These are phyloP conservation scores for Paracoccidioides lutzii DNA, from an alignment of 2,329 filamentous ascomycete genomes.

Conservation along the genomic window DNA sequence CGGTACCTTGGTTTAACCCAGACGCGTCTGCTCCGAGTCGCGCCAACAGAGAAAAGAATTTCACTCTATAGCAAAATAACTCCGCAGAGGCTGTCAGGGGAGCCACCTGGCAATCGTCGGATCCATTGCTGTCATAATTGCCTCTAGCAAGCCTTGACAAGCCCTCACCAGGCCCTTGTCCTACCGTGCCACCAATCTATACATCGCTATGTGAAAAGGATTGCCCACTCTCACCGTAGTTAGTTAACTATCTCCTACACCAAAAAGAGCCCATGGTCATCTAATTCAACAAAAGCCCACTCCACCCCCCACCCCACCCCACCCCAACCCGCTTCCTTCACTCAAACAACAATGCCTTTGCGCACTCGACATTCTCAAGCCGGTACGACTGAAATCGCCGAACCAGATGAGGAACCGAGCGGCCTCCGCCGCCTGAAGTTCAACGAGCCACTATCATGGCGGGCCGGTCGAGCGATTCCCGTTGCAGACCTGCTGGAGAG, in stretches of 20 bases:
- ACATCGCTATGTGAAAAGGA: background rate
- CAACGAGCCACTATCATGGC: constrained; percentile 78
- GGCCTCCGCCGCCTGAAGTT: constrained; percentile 50
- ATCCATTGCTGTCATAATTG: background rate
- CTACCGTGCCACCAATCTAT: background rate
- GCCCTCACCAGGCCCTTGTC: background rate
- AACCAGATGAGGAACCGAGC: constrained; percentile 19
- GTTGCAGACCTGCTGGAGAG: constrained; percentile 70
- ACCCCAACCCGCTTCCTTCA: background rate
- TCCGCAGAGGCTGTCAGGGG: background rate
- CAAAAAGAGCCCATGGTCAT: background rate
- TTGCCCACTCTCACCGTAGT: background rate
- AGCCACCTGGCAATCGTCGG: background rate
- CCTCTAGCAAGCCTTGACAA: background rate
- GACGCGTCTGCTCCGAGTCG: background rate
- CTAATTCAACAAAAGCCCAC: constrained; percentile 11
- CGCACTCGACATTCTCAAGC: constrained; percentile 29
- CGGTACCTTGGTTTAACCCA: background rate
- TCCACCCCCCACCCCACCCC: too few species aligned
- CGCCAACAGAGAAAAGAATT: background rate
- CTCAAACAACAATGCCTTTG: constrained; percentile 28
- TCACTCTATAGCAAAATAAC: background rate
- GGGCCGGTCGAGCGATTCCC: constrained; percentile 76
- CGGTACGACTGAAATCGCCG: constrained; percentile 18
- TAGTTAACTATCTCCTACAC: background rate